Base-by-base conservation (phyloP, 495 filamentous ascomycete genomes). In the Rusavskia elegans region DNA sequence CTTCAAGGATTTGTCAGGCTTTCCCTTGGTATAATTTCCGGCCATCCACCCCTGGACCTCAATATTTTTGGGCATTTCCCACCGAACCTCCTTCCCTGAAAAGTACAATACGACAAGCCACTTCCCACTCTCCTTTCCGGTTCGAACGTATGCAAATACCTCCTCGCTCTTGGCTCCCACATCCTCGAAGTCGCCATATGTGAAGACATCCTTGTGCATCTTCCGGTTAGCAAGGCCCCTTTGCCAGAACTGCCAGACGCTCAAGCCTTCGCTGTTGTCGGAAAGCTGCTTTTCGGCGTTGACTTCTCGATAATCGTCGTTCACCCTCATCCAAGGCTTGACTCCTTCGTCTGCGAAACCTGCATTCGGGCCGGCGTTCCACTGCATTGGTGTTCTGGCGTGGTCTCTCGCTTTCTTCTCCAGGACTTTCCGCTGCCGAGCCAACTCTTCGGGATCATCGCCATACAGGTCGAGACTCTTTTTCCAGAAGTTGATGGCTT, bases 311-410 rank as follows among this genome's bases (percentile, higher is more conserved):
- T 78, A 79, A 19, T 68, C 62, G 44, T 80, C 76, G 55, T 80
- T 68, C 23, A 74, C 68, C 2, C 75, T 62, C 76, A 81, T 82
- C 79, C 79, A 83, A 0, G 75, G 71, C 60, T 70, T 59, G 0
- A 59, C 66, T 3, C 53, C 53, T 36, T 56, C 40, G 5, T 53
- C 52, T 14, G 70, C 64, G 58, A 83, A 83, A 5, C 81, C 81
- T 0, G 67, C 76, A 53, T 84, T 71, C 1, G 60, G 55, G 0
- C 65, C 63, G 3, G 52, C 61, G 54, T 74, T 64, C 81, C 80
- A 85, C 48, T 79, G 78, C 71, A 84, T 79, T 0, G 80, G 80
- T 16, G 74, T 61, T 17, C 80, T 67, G 5, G 77, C 70, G 55
- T 85, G 71, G 53, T 85, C 81, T n/a, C 80, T 70, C 0, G 75